Conservation (phyloP, 805 yeast species). For the Spencermartinsiella europaea region DNA sequence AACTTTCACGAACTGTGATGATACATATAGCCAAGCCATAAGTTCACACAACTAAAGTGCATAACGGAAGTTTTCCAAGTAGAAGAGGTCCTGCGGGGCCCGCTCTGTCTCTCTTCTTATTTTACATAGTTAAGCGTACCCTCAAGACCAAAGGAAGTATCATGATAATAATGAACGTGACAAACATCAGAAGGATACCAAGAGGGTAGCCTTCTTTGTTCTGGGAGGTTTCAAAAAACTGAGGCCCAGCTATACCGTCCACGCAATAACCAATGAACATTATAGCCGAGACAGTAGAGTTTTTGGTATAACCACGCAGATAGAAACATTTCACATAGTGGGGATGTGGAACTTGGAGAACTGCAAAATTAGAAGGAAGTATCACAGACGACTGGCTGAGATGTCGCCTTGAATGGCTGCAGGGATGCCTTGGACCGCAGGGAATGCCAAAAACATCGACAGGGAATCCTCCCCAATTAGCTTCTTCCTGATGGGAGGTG, state of each 20-base stretch:
- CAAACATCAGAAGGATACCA: constrained; percentile 5
- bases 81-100: not conserved
- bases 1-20: not conserved
- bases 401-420: constrained; percentile 4
- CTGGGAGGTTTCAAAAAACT: constrained; percentile 48
- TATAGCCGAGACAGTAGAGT: constrained; percentile 44
- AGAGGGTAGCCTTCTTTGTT: constrained; percentile 3
- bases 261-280: constrained; percentile 56
- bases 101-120: not conserved
- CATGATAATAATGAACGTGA: constrained; percentile 1
- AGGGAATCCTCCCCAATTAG: constrained; percentile 1
- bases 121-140: not conserved
- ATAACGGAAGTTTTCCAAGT: not conserved
- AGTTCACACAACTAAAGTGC: too few species aligned
- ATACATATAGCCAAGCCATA: too few species aligned
- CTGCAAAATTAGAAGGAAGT: constrained; percentile 7
- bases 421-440: constrained; percentile 3
- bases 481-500: constrained; percentile 10
- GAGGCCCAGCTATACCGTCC: constrained; percentile 63
- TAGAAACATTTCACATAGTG: constrained; percentile 2
- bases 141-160: constrained; percentile 1
- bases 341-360: constrained; percentile 7
- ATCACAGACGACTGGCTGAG: constrained; percentile 5
- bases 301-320: constrained; percentile 41
- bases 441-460: not conserved